phyloP scores from a whole-genome alignment of 1,284 basidiomycete genomes.

The Schizophyllum commune region DNA sequence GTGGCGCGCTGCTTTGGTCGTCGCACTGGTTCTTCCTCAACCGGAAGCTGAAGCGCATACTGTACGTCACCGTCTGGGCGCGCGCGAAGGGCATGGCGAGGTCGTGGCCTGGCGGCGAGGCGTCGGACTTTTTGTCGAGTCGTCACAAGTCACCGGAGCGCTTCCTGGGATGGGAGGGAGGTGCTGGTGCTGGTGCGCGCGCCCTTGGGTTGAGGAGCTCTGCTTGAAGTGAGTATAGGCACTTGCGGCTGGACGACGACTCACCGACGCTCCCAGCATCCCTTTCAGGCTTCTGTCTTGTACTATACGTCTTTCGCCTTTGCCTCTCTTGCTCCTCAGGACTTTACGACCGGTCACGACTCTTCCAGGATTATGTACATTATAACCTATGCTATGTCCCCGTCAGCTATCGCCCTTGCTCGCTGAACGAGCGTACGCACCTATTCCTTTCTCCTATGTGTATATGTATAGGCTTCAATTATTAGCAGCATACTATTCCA shows the following conservation, averaged over 20 bases:
- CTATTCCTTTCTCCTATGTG: background rate
- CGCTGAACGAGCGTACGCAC: background rate
- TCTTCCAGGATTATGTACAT: background rate
- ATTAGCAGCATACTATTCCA: background rate
- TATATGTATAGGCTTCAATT: background rate
- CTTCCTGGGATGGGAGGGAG: constrained; percentile 73
- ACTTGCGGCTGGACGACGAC: background rate
- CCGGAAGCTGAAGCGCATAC: constrained; percentile 84
- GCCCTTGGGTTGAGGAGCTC: constrained; percentile 51
- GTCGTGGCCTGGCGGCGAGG: constrained; percentile 45
- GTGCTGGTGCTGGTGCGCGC: constrained; percentile 64
- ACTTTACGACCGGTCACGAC: background rate
- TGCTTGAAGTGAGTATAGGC: background rate
- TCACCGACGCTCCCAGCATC: background rate
- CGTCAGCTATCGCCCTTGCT: background rate
- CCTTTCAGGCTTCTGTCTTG: background rate
- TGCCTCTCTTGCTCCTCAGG: background rate
- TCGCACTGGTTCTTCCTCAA: constrained; percentile 98
- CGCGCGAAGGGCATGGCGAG: constrained; percentile 56
- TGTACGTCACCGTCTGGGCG: constrained; percentile 95
- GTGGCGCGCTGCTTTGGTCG: constrained; percentile 90
- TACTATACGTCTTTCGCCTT: background rate
- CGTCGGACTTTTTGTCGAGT: constrained; percentile 21
- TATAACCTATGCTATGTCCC: background rate
- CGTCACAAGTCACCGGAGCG: constrained; percentile 38